These are phyloP conservation scores for Forsythia suspensa DNA, from an alignment of 257 asterid genomes.

Conservation along the genomic window DNA sequence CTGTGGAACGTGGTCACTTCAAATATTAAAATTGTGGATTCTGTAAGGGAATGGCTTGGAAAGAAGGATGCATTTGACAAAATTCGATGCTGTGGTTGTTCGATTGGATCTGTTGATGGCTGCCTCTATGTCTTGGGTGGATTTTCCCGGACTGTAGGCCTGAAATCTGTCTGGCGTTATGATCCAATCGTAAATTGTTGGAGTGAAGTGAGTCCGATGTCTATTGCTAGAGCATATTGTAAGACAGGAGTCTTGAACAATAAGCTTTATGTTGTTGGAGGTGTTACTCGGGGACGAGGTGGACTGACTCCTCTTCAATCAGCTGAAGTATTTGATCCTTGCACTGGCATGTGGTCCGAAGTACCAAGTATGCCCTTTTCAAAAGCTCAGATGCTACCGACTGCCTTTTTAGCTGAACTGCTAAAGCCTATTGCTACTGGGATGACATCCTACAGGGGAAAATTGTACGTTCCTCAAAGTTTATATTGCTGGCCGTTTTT, in stretches of 20 bases:
- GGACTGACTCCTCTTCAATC: conserved; percentile 82
- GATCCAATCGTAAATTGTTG: conserved; percentile 69
- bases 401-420: conserved; percentile 83
- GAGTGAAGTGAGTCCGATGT: conserved; percentile 76
- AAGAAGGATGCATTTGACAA: conserved; percentile 58
- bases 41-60: conserved; percentile 69
- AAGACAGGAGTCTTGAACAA: conserved; percentile 69
- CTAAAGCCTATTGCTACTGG: conserved; percentile 97
- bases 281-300: conserved; percentile 78
- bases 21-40: conserved; percentile 52
- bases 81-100: conserved; percentile 82
- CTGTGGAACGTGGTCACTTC: conserved; percentile 61
- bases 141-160: conserved; percentile 58
- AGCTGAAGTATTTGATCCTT: conserved; percentile 86
- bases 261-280: conserved; percentile 88
- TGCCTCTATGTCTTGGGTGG: conserved; percentile 86
- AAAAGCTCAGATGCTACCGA: conserved; percentile 79
- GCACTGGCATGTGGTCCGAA: conserved; percentile 68
- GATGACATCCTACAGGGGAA: conserved; percentile 78
- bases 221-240: conserved; percentile 77
- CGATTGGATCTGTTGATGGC: conserved; percentile 76
- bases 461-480: conserved; percentile 87
- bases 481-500: conserved; percentile 91
- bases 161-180: conserved; percentile 66
- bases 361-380: conserved; percentile 92